A percentile compares a stretch with the other conserved stretches of the same genome.
Evolutionary conservation across 345 rosid species (phyloP).

Genomic region (Erucastrum elatum): DNA sequence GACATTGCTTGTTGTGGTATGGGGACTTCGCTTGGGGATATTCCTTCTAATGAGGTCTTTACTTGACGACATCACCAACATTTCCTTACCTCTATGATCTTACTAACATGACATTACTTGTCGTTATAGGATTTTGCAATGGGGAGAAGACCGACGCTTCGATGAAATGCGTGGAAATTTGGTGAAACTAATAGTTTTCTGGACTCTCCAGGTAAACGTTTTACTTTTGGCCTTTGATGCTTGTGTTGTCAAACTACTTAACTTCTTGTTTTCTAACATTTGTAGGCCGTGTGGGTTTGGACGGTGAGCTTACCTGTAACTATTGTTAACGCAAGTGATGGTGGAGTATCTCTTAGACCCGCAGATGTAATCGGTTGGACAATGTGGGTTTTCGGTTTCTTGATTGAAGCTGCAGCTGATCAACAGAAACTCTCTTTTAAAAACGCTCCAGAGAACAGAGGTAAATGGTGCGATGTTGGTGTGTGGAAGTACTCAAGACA

Average conservation of each 20-base stretch:
- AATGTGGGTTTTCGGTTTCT: constrained; percentile 67
- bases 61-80: neutral
- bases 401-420: constrained; percentile 76
- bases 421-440: constrained; percentile 83
- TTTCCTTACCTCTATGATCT: neutral
- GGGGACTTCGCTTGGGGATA: constrained; percentile 85
- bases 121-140: constrained; percentile 64
- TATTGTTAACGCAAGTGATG: constrained; percentile 67
- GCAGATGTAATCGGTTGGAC: constrained; percentile 81
- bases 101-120: neutral
- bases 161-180: constrained; percentile 75
- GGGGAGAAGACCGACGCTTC: constrained; percentile 96
- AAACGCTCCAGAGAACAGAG: constrained; percentile 78
- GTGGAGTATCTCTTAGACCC: constrained; percentile 57
- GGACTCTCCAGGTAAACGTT: constrained; percentile 69
- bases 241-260: neutral
- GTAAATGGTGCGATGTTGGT: constrained; percentile 85
- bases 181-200: constrained; percentile 73
- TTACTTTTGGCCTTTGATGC: neutral
- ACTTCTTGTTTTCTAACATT: neutral
- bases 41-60: constrained; percentile 81
- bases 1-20: constrained; percentile 61
- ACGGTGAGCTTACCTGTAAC: constrained; percentile 89
- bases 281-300: constrained; percentile 97
- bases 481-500: constrained; percentile 84